Evolutionary conservation across 345 rosid genomes (phyloP), one percentile per base, ranked within the genome.

Genomic region (Excoecaria agallocha): DNA sequence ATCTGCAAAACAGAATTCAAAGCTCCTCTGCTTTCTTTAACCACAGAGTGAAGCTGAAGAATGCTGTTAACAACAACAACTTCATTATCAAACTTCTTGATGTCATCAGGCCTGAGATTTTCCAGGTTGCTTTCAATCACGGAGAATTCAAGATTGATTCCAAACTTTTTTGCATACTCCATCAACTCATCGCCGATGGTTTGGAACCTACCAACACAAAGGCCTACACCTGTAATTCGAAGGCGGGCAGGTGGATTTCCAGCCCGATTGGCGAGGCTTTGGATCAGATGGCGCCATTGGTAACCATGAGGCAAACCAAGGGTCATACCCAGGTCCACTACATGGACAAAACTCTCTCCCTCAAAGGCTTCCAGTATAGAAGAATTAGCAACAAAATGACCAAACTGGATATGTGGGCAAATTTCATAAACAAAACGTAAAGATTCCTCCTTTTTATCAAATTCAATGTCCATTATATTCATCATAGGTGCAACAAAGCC

Each of bases 291-390:
- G 35, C 86, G 74, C 91, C 89, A 89, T 71, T 86, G 93, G 55
- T 86, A 84, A 35, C 91, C 93, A 39, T 65, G 77, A 30, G 86
- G 83, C 45, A 89, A 72, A 68, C 88, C 91, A 39, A 86, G 87
- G 79, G 88, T 82, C 91, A 89, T 87, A 45, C 91, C 93, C 59
- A 89, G 55, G 85, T 89, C 93, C 77, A 89, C 84, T 6, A 87
- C 86, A 72, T 89, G 93, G 79, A 89, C 89, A 11, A 69, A 83
- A 86, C 84, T 80, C 84, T 86, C 88, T 85, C 93, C 87, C 89
- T 86, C 93, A 89, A 89, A 86, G 88, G 91, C 89, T 89, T 89
- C 93, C 93, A 89, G 75, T 82, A 89, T 87, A 0, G 85, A 73
- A 4, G 77, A 56, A 56, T 89, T 89, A 56, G 91, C 88, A 38